Conservation (phyloP, 169 alveolate genomes). For the Cryptosporidium canis region DNA sequence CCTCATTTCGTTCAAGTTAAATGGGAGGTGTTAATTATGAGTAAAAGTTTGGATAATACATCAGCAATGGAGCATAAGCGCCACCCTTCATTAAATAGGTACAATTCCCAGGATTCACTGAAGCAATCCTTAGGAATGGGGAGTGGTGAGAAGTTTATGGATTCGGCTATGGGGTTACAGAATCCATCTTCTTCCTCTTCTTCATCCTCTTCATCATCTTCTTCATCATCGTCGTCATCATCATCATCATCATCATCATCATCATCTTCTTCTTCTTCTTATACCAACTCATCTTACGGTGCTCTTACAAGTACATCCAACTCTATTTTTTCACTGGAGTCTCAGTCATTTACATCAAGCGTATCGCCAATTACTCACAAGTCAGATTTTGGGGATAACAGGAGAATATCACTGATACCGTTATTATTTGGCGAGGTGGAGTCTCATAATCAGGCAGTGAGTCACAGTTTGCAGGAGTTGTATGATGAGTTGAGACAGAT, state of each 20-base stretch:
- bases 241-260: conserved; percentile 1
- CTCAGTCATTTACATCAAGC: not conserved
- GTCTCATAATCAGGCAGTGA: not conserved
- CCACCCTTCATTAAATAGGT: not conserved
- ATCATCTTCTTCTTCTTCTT: not conserved
- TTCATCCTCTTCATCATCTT: not conserved
- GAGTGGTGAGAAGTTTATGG: not conserved
- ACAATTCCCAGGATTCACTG: conserved; percentile 20
- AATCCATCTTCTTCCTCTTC: conserved; percentile 6
- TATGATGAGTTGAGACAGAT: conserved; percentile 28
- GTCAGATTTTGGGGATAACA: not conserved
- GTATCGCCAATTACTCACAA: not conserved
- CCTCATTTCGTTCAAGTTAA: not conserved
- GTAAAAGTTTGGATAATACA: not conserved
- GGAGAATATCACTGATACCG: not conserved
- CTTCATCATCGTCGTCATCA: not conserved
- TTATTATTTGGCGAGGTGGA: conserved; percentile 29
- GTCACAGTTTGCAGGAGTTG: not conserved
- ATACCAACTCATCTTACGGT: not conserved
- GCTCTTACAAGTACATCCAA: not conserved
- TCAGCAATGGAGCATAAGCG: conserved; percentile 1
- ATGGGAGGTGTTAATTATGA: not conserved
- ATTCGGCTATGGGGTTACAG: not conserved
- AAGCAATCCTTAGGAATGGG: not conserved
- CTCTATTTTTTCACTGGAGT: not conserved